These are phyloP conservation scores for Claviceps quebecensis DNA, from an alignment of 2,329 filamentous ascomycete species.

Conservation along the genomic window DNA sequence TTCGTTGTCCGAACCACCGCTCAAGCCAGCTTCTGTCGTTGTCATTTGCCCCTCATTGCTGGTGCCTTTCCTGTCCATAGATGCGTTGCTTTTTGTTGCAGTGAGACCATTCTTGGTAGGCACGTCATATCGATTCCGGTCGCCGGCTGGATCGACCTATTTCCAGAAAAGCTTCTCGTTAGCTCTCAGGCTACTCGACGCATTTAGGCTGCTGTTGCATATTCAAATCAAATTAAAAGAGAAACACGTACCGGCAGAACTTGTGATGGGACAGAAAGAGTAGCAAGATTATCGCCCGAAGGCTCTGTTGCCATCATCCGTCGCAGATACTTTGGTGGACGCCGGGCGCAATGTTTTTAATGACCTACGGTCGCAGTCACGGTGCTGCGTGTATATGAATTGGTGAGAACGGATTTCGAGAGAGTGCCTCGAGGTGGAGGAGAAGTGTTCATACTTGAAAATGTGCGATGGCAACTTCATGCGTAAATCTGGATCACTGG, in stretches of 20 bases:
- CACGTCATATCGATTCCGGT: constrained; percentile 30
- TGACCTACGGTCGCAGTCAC: constrained; percentile 9
- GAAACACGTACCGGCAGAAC: constrained; percentile 26
- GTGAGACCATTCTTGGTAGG: constrained; percentile 34
- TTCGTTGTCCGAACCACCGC: constrained; percentile 66
- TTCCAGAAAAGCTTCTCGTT: background rate
- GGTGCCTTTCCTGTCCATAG: constrained; percentile 43
- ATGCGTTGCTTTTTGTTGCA: constrained; percentile 30
- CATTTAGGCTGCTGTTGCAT: background rate
- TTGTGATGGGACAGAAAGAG: constrained; percentile 36
- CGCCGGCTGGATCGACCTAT: constrained; percentile 24
- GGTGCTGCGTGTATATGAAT: background rate
- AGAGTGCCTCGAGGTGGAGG: background rate
- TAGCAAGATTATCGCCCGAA: constrained; percentile 37
- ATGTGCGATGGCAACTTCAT: background rate
- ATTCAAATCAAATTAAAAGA: background rate
- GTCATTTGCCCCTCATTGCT: constrained; percentile 44
- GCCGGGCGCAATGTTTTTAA: constrained; percentile 15
- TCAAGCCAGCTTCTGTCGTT: constrained; percentile 54
- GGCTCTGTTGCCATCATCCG: constrained; percentile 54
- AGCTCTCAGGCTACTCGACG: background rate
- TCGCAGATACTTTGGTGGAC: constrained; percentile 12
- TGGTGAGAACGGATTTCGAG: background rate
- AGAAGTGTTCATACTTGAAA: background rate
- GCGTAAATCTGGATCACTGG: background rate